Percentiles rank a stretch among this genome's conserved stretches.
Evolutionary conservation across 139 green algal genomes (phyloP).

Genomic region (Chlamydomonas schloesseri): DNA sequence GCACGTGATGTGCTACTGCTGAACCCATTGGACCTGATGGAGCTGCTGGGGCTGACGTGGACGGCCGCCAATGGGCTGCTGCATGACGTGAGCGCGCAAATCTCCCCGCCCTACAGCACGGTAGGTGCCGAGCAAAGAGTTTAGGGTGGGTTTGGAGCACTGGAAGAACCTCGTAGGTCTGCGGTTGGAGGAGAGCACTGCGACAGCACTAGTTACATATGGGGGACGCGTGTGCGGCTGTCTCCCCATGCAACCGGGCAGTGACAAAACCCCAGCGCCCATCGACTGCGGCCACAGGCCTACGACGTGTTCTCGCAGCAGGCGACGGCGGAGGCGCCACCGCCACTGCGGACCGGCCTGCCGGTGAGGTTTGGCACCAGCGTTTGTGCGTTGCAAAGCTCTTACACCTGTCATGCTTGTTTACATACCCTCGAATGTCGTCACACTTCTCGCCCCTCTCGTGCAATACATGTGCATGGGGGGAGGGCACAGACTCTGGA

Average conservation of each 20-base stretch:
- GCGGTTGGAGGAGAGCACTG: too few relatives aligned
- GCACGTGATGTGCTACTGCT: constrained; percentile 10
- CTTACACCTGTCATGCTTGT: too few relatives aligned
- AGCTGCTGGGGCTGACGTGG: constrained; percentile 33
- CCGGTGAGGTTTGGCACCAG: not conserved
- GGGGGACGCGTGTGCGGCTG: too few relatives aligned
- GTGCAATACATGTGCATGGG: not conserved
- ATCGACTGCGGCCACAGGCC: not conserved
- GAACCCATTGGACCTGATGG: constrained; percentile 30
- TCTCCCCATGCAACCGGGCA: too few relatives aligned
- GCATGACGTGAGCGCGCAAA: constrained; percentile 16
- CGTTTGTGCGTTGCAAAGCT: too few relatives aligned
- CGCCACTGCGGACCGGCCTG: constrained; percentile 15
- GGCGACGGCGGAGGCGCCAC: not conserved
- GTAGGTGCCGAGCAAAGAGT: not conserved
- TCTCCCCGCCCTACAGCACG: constrained; percentile 29
- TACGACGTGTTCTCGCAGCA: constrained; percentile 7
- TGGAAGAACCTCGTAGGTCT: too few relatives aligned
- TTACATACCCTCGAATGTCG: too few relatives aligned
- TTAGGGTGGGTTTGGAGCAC: too few relatives aligned
- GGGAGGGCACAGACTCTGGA: constrained; percentile 50
- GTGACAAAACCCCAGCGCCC: too few relatives aligned
- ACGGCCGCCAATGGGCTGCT: constrained; percentile 3
- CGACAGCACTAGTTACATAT: too few relatives aligned
- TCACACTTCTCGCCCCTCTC: too few relatives aligned